phyloP scores from a whole-genome alignment of 2,329 filamentous ascomycete genomes.

The Macroventuria anomochaeta region DNA sequence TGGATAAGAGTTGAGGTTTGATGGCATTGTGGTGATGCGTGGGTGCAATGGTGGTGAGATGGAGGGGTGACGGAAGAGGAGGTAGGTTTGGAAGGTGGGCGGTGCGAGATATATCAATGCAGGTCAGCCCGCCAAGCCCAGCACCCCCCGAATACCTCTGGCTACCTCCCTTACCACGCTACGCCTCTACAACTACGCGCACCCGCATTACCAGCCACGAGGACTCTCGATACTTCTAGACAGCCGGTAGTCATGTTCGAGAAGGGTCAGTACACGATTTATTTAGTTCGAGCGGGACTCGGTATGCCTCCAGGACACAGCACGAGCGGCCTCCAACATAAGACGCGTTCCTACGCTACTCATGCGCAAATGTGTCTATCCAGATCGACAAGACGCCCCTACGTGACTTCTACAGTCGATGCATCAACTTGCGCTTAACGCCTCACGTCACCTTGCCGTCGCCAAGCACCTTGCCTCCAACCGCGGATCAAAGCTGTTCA shows the following conservation, averaged over 20 bases:
- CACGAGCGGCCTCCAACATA: slow-evolving; percentile 2
- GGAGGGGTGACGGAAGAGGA: slow-evolving; percentile 15
- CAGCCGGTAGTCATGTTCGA: neutral
- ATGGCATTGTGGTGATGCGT: slow-evolving; percentile 6
- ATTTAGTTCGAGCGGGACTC: neutral
- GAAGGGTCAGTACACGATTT: neutral
- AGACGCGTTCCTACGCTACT: neutral
- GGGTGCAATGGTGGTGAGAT: slow-evolving; percentile 5
- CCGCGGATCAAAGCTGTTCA: neutral
- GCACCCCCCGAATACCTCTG: slow-evolving; percentile 17
- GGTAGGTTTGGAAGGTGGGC: slow-evolving; percentile 24
- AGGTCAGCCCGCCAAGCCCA: slow-evolving; percentile 29
- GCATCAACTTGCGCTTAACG: neutral
- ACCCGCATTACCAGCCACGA: neutral
- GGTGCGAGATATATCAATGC: slow-evolving; percentile 33
- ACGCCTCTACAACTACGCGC: slow-evolving; percentile 1
- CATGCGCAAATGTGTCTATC: too few relatives aligned
- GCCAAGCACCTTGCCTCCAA: neutral
- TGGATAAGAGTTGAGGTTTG: slow-evolving; percentile 1
- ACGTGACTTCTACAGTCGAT: neutral
- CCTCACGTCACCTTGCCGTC: neutral
- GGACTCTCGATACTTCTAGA: neutral
- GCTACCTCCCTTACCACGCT: slow-evolving; percentile 14
- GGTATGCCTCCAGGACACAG: neutral
- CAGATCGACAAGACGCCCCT: neutral